Evolutionary conservation across 148 eudicot species (phyloP), one percentile per base, ranked within the genome.

Genomic region (Euryodendron excelsum): DNA sequence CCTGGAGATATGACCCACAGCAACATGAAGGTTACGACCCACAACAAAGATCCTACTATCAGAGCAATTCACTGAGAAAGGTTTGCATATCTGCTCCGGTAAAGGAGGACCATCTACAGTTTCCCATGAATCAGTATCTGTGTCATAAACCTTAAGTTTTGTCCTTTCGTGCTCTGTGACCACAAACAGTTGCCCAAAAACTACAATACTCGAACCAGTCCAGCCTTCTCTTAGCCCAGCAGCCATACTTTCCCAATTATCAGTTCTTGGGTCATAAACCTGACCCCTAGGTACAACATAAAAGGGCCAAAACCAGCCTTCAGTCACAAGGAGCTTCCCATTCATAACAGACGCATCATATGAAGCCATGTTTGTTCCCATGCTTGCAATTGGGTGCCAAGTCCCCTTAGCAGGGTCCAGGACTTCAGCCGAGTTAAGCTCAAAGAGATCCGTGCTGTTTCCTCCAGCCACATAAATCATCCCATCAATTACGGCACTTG

Each of bases 251-350:
- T 88, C 98, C 99, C 99, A 96, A 28, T 63, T 72, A 83, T 90
- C 86, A 6, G 88, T 90, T 75, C 25, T 75, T 2, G 99, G 98
- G 78, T 96, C 97, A 80, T 96, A 93, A 37, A 93, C 80, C 76
- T 92, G 99, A 70, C 99, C 99, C 64, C 95, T 79, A 2, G 99
- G 99, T 0, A 91, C 91, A 13, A 89, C 92, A 84, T 85, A 93
- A 82, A 96, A 96, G 3, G 99, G 99, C 99, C 99, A 96, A 85
- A 90, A 86, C 99, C 98, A 96, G 5, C 99, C 99, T 82, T 96
- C 99, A 1, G 98, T 96, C 50, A 93, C 91, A 28, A 93, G 85
- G 76, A 96, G 91, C 83, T 93, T 93, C 39, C 99, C 97, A 60
- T 92, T 73, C 11, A 96, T 86, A 75, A 96, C 98, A 2, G 97